Conservation (phyloP, 352 stramenopile species). For the Plasmopara viticola region DNA sequence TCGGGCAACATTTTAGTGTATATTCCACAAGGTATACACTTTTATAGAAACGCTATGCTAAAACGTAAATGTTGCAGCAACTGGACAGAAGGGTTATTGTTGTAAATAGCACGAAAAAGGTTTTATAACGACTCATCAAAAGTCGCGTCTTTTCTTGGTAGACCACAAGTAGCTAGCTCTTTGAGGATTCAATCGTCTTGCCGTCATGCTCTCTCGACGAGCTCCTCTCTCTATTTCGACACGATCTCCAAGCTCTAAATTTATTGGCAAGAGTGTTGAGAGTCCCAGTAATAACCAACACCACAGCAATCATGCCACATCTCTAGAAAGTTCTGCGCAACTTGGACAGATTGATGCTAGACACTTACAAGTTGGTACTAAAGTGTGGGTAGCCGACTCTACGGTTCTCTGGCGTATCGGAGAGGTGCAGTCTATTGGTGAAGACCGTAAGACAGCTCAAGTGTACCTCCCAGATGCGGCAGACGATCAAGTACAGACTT, state of each 20-base stretch:
- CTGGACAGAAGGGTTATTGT: neutral
- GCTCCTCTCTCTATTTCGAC: conserved; percentile 15
- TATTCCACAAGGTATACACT: too few species aligned
- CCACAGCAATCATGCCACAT: conserved; percentile 17
- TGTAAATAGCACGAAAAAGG: conserved; percentile 5
- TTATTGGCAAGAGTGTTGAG: conserved; percentile 14
- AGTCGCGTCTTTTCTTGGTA: neutral
- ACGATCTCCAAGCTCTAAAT: conserved; percentile 15
- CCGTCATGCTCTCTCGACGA: conserved; percentile 16
- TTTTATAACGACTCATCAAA: conserved; percentile 17
- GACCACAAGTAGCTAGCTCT: neutral
- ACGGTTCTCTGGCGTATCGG: conserved; percentile 77
- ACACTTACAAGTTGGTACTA: conserved; percentile 42
- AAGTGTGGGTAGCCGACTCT: conserved; percentile 73
- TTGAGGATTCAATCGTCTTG: too few species aligned
- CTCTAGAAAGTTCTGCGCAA: conserved; percentile 6
- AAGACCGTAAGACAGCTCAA: conserved; percentile 41
- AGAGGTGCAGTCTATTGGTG: conserved; percentile 49
- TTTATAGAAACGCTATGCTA: too few species aligned
- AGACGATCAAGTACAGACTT: conserved; percentile 53
- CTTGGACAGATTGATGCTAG: conserved; percentile 46
- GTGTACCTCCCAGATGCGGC: conserved; percentile 55
- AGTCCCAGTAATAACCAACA: conserved; percentile 20
- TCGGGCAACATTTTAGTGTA: conserved; percentile 2
- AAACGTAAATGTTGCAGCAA: too few species aligned